Conservation (phyloP, 2,329 filamentous ascomycete species). For the Ophiostoma sp. region DNA sequence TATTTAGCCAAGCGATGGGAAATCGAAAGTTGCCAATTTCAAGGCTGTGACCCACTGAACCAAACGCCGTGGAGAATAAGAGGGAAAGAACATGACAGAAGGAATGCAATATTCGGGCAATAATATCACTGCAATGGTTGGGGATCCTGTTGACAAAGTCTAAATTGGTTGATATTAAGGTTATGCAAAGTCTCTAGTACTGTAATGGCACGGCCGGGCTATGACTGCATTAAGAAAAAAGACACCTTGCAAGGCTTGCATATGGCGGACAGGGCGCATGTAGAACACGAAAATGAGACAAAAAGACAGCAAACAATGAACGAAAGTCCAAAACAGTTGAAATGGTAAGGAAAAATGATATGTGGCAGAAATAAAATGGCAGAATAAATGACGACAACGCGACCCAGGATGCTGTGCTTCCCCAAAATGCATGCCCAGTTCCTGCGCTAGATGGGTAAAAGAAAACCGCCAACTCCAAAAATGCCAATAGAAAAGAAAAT, state of each 20-base stretch:
- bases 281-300: neutral
- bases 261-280: neutral
- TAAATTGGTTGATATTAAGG: conserved; percentile 10
- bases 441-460: neutral
- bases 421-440: neutral
- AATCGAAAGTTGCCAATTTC: neutral
- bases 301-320: neutral
- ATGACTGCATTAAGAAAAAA: neutral
- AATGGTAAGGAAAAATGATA: neutral
- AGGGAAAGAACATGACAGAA: neutral
- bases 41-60: neutral
- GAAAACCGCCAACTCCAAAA: neutral
- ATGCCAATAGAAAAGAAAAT: neutral
- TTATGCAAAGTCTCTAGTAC: neutral
- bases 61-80: neutral
- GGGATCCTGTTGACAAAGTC: neutral
- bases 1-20: neutral
- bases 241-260: neutral
- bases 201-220: neutral
- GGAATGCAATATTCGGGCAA: neutral
- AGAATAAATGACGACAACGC: neutral
- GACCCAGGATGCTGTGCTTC: conserved; percentile 9
- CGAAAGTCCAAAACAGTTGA: neutral
- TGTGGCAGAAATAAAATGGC: too few relatives aligned
- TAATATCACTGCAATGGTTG: neutral